A percentile compares a stretch with the other conserved stretches of the same genome.
Conservation (phyloP, 2,329 filamentous ascomycete species). For the Colletotrichum aenigma region DNA sequence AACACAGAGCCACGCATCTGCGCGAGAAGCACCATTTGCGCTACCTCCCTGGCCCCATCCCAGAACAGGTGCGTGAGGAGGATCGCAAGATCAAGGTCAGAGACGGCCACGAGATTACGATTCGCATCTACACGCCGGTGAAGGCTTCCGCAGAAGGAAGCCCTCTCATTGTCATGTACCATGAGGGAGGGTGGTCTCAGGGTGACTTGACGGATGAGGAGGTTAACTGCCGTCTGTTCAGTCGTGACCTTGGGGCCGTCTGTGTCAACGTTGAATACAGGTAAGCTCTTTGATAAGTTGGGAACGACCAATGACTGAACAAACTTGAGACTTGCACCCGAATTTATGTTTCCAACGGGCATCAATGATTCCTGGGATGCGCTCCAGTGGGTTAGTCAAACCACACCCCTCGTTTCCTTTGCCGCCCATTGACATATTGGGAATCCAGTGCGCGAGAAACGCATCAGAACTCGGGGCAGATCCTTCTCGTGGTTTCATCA, state of each 20-base stretch:
- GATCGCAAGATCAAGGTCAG: not conserved
- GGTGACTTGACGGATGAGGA: constrained; percentile 12
- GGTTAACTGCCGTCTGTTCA: constrained; percentile 9
- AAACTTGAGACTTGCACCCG: constrained; percentile 44
- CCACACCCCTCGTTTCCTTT: not conserved
- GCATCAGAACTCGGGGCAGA: constrained; percentile 39
- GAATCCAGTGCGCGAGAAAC: not conserved
- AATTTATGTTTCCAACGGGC: constrained; percentile 49
- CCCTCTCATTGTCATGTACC: constrained; percentile 14
- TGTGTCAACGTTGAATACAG: constrained; percentile 53
- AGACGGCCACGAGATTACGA: not conserved
- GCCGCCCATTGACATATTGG: not conserved
- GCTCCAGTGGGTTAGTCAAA: constrained; percentile 26
- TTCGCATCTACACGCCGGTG: constrained; percentile 1
- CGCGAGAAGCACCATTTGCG: constrained; percentile 4
- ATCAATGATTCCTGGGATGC: constrained; percentile 51
- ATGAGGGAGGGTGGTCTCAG: constrained; percentile 7
- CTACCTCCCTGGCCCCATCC: not conserved
- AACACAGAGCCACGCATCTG: constrained; percentile 3
- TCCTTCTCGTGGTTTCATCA: constrained; percentile 47
- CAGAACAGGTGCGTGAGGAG: constrained; percentile 6
- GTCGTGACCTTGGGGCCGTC: not conserved
- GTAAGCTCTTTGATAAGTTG: not conserved
- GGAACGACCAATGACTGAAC: not conserved
- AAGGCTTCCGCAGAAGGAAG: not conserved